A percentile compares a stretch with the other conserved stretches of the same genome.
Conservation (phyloP, 192 early-diverging fungal species). For the Powellomyces hirtus region DNA sequence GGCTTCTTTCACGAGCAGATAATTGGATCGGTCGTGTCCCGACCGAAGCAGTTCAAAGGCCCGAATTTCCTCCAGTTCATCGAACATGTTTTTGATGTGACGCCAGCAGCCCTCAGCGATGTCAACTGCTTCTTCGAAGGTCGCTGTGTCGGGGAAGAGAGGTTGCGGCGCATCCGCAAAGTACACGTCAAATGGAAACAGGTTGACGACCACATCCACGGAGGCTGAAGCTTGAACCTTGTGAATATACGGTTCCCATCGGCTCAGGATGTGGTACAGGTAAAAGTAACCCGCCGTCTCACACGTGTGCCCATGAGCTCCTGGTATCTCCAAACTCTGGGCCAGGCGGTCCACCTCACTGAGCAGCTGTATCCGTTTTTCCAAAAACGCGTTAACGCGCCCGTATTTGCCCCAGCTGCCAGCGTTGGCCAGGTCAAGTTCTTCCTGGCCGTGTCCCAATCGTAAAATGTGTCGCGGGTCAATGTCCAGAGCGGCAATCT, state of each 20-base stretch:
- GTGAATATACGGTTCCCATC: slow-evolving; percentile 71
- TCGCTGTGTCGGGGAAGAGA: slow-evolving; percentile 55
- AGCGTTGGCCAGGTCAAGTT: slow-evolving; percentile 68
- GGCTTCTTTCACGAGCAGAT: slow-evolving; percentile 92
- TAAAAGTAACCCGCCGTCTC: slow-evolving; percentile 92
- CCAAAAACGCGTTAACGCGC: slow-evolving; percentile 89
- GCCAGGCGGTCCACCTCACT: slow-evolving; percentile 76
- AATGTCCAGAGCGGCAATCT: slow-evolving; percentile 88
- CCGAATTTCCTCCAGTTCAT: slow-evolving; percentile 84
- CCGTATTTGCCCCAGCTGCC: slow-evolving; percentile 87
- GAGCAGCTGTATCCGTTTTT: slow-evolving; percentile 72
- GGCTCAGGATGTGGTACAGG: slow-evolving; percentile 66
- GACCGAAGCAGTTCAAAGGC: slow-evolving; percentile 90
- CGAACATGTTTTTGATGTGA: slow-evolving; percentile 78
- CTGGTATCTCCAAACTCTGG: slow-evolving; percentile 68
- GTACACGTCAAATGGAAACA: slow-evolving; percentile 83
- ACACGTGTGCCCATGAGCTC: slow-evolving; percentile 88
- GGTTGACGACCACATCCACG: slow-evolving; percentile 39
- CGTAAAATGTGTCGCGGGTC: slow-evolving; percentile 91
- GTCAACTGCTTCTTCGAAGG: slow-evolving; percentile 54
- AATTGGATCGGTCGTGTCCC: slow-evolving; percentile 78
- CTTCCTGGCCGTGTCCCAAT: slow-evolving; percentile 92
- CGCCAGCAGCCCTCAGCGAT: slow-evolving; percentile 77
- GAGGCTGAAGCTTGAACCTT: slow-evolving; percentile 17
- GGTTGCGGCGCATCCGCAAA: slow-evolving; percentile 73